Base-by-base conservation (phyloP, 2,329 filamentous ascomycete genomes). In the Neospermospora avenae region DNA sequence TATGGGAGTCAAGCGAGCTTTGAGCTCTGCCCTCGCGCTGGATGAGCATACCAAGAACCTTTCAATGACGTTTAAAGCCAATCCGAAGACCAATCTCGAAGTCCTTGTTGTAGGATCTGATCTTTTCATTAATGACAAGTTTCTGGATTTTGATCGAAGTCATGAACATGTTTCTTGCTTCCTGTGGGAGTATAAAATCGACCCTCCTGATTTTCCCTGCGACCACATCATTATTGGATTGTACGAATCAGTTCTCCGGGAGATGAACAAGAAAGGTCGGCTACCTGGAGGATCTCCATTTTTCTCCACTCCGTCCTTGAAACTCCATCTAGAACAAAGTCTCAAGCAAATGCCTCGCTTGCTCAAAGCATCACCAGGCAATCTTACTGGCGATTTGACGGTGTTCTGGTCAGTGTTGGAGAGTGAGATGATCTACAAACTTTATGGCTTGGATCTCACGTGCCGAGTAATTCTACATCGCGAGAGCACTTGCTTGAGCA, bases 81-180 rank as follows among this genome's bases (percentile, higher is more conserved):
- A 59, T 25, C 24, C 42, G 1, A 55, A 58, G 1, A 51, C 63
- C 28, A 57, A 67, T 25, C 59, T 71, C 3, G 62, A 68, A 44
- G 54, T 68, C 8, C 24, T 63, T 16, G 20, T 65, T 10, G 49
- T 62, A 6, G 48, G 25, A 0, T 14, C 39, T 0, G 49, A 55
- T 1, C 55, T 72, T 11, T 31, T 54, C 1, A 53, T 72, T 13
- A 65, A 72, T 44, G 63, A 69, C 5, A 71, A 70, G 51, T 70
- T 62, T 60, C 57, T 70, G 3, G 57, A 67, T 28, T 70, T 69
- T 42, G 1, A 55, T 0, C 10, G 13, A 3, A 66, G 63, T 20
- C 63, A 68, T 52, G 6, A 10, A 4, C 14, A 14, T 11, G 7
- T n/a, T 4, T 18, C 57, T 4, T 66, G 62, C 24, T 24, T 14